Evolutionary conservation across 345 rosid genomes (phyloP), one percentile per base, ranked within the genome.

Genomic region (Mallotus nudiflorus): DNA sequence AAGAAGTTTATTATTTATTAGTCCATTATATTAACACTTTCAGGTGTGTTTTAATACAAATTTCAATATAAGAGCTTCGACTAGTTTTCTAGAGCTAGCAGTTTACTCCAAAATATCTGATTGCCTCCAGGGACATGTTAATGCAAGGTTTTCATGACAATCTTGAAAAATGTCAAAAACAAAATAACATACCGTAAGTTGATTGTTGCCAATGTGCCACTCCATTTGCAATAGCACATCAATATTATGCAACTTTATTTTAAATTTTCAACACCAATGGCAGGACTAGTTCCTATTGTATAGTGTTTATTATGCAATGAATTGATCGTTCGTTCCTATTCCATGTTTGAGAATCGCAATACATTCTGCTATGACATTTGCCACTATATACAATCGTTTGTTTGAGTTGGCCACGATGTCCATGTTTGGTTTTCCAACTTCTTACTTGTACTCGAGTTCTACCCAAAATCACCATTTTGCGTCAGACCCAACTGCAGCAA

Each of bases 321-420:
- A 64, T 27, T 27, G n/a, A 2, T 15, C 9, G 27, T 45, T 42
- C 25, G 7, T 37, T 0, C 16, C 27, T n/a, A 8, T 64, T 13
- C 40, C 12, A 16, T 68, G 40, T 57, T 39, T 11, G 28, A 42
- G 52, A 55, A 56, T 55, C 6, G 40, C 14, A 33, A 24, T 35
- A 7, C 11, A 24, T 5, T 35, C 31, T 46, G 9, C 25, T 61
- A 61, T 40, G 10, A 29, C 28, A 40, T 60, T 37, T 39, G 46
- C 37, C 29, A n/a, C 44, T 51, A 51, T 8, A 52, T 22, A 24
- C 59, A 65, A 52, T 37, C 25, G 9, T 37, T 40, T 24, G 39
- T 67, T 53, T 42, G 27, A 40, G 51, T 53, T 39, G 18, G 71
- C 49, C 54, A 48, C 27, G 39, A 40, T 25, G 39, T 20, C 51